Conservation (phyloP, 2,329 filamentous ascomycete genomes). For the Beauveria sp. region DNA sequence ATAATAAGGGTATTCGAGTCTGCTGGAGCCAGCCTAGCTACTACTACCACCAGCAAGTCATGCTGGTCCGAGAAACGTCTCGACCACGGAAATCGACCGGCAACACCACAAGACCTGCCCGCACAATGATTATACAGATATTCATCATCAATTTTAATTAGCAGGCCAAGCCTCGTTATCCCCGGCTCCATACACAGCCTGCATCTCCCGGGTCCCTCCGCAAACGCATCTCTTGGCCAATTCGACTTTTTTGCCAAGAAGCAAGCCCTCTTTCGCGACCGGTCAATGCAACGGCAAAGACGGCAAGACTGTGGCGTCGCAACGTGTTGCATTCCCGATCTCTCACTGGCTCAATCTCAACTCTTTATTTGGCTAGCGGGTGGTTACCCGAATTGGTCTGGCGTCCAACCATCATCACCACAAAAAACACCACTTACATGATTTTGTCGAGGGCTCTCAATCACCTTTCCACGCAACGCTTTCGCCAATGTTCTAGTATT, state of each 20-base stretch:
- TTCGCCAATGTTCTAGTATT: too few species aligned
- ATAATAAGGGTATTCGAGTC: background rate
- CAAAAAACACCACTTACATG: background rate
- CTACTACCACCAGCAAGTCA: too few species aligned
- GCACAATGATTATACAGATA: too few species aligned
- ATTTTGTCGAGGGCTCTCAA: background rate
- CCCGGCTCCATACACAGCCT: background rate
- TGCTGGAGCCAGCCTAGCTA: too few species aligned
- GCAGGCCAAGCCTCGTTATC: too few species aligned
- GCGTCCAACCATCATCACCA: background rate
- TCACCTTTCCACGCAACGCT: background rate
- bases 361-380: background rate
- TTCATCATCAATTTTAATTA: background rate
- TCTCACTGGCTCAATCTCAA: constrained; percentile 4
- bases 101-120: background rate
- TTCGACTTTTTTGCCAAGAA: background rate
- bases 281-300: background rate
- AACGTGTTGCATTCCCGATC: constrained; percentile 3
- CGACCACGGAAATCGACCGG: too few species aligned
- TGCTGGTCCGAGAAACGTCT: too few species aligned
- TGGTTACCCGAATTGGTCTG: background rate
- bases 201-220: background rate
- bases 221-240: constrained; percentile 10
- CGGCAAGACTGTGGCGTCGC: background rate
- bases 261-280: background rate